Evolutionary conservation across 768 basidiomycete species (phyloP).

Genomic region (Candolleomyces eurysporus): DNA sequence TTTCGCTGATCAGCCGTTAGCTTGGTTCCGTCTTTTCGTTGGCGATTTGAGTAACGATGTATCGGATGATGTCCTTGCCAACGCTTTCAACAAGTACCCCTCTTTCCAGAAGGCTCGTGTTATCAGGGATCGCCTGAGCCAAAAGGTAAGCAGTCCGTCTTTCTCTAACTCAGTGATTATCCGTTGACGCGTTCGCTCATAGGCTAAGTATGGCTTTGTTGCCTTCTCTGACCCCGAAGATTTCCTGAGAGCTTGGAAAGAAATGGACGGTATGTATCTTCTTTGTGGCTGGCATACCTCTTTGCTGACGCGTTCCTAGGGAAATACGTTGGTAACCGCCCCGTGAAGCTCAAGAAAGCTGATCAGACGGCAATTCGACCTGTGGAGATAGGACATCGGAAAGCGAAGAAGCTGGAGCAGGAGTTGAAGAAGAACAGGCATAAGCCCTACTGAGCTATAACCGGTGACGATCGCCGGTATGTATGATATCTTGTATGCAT

Average conservation of each 20-base stretch:
- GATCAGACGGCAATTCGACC: slow-evolving; percentile 82
- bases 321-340: slow-evolving; percentile 97
- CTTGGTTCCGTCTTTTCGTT: slow-evolving; percentile 97
- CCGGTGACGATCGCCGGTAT: slow-evolving; percentile 5
- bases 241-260: slow-evolving; percentile 97
- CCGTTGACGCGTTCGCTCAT: not conserved
- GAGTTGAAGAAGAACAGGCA: slow-evolving; percentile 88
- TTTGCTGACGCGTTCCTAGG: slow-evolving; percentile 38
- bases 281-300: not conserved
- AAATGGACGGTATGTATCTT: slow-evolving; percentile 85
- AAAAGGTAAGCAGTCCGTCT: slow-evolving; percentile 59
- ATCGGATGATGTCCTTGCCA: slow-evolving; percentile 89
- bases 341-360: slow-evolving; percentile 95
- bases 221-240: slow-evolving; percentile 98
- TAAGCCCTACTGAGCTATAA: slow-evolving; percentile 67
- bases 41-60: slow-evolving; percentile 98
- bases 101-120: slow-evolving; percentile 96
- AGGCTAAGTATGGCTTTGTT: slow-evolving; percentile 98
- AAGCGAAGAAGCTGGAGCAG: slow-evolving; percentile 87
- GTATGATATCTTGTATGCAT: not conserved
- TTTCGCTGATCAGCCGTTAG: slow-evolving; percentile 36
- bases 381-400: slow-evolving; percentile 90
- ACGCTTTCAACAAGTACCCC: slow-evolving; percentile 90
- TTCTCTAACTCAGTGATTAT: not conserved
- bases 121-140: slow-evolving; percentile 89